phyloP scores from a whole-genome alignment of 352 stramenopile species.

The Globisporangium megalacanthum region DNA sequence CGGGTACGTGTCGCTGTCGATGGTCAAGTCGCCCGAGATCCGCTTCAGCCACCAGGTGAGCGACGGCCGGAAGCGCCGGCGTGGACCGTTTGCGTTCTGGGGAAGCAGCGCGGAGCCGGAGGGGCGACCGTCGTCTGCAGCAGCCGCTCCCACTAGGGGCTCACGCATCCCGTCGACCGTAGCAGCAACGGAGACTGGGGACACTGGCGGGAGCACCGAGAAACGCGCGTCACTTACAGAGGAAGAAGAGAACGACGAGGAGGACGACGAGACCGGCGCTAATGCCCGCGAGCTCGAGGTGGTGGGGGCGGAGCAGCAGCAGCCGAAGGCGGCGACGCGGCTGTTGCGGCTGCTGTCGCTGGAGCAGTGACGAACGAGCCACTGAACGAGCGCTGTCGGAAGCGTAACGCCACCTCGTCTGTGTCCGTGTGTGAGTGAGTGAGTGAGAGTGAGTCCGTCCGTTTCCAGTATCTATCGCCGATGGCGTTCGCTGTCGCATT shows the following conservation, averaged over 20 bases:
- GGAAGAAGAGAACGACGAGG: constrained; percentile 21
- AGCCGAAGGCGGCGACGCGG: constrained; percentile 22
- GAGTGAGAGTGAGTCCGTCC: constrained; percentile 1
- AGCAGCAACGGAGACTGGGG: not conserved
- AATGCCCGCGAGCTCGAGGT: not conserved
- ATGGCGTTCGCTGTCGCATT: no score
- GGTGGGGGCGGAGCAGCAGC: constrained; percentile 5
- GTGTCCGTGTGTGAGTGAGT: no score
- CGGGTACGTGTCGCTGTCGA: constrained; percentile 74
- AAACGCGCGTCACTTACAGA: constrained; percentile 17
- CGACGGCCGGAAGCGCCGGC: constrained; percentile 53
- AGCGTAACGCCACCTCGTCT: not conserved
- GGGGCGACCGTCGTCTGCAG: not conserved
- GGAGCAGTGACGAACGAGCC: constrained; percentile 4
- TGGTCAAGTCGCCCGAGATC: constrained; percentile 70
- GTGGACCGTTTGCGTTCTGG: constrained; percentile 36
- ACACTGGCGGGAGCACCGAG: constrained; percentile 8
- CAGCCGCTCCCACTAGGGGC: no score
- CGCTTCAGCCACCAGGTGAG: constrained; percentile 53
- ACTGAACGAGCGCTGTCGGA: not conserved
- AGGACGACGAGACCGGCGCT: constrained; percentile 36
- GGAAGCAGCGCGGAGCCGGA: constrained; percentile 16
- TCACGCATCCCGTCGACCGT: not conserved
- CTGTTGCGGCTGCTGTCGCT: constrained; percentile 61
- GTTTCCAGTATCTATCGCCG: no score